Evolutionary conservation across 257 asterid species (phyloP), one percentile per base, ranked within the genome.

Genomic region (Capsicum rhomboideum): DNA sequence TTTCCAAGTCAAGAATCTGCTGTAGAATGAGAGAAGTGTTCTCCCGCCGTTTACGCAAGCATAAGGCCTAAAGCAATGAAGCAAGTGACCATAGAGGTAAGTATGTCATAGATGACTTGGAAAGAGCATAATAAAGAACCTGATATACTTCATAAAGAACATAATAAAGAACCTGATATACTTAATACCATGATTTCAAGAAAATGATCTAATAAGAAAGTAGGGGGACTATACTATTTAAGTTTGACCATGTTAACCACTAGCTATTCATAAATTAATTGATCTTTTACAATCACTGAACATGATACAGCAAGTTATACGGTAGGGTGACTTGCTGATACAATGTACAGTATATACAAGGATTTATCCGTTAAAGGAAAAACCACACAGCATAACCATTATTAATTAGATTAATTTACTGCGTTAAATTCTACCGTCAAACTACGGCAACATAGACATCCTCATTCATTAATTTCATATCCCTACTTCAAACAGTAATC

Each of bases 1-100:
- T 89, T 85, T 90, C 91, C 84, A 95, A 83, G 84, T 92, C 93
- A 52, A 81, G 83, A 84, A 94, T 93, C 88, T 95, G 98, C 71
- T 93, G 93, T 90, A 88, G 85, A 85, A 94, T 89, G 53, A 82
- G 66, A 80, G 75, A 69, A 59, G 85, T 85, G 14, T 84, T 86
- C 82, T 82, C 84, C 82, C 84, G 85, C 85, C 58, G 31, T 81
- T 21, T 83, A 13, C 46, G 79, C 50, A 44, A 67, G 56, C 29
- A 1, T 29, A 49, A 59, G 6, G 13, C 68, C 89, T 82, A 81
- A 26, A 75, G 1, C 14, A 75, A 50, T 75, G 26, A 26, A 77
- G 10, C 81, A 77, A 26, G 81, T 50, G 40, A 50, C 56, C 14
- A 2, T 75, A 50, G 63, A 23, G 82, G 82, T 49, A 26, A 28